Percentiles rank a stretch among this genome's conserved stretches.
phyloP scores from a whole-genome alignment of 805 yeast species.

The Candida ascalaphidarum region DNA sequence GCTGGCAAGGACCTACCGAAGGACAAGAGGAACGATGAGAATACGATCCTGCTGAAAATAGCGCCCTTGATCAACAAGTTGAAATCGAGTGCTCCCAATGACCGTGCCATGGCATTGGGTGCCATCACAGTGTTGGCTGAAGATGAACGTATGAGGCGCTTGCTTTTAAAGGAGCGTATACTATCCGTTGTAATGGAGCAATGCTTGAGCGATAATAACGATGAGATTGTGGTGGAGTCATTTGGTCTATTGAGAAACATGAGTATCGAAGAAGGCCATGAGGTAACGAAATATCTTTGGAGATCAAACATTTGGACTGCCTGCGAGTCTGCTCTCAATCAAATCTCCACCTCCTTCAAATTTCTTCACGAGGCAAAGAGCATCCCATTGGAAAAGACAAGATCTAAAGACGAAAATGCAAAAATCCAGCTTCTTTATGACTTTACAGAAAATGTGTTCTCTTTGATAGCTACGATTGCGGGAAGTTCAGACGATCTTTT shows the following conservation, averaged over 20 bases:
- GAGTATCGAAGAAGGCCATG: conserved; percentile 83
- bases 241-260: conserved; percentile 76
- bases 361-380: conserved; percentile 20
- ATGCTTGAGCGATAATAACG: conserved; percentile 54
- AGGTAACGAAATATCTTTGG: conserved; percentile 66
- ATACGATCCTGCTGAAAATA: conserved; percentile 45
- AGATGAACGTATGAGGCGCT: conserved; percentile 52
- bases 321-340: conserved; percentile 43
- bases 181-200: conserved; percentile 57
- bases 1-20: conserved; percentile 10
- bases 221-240: conserved; percentile 73
- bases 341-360: conserved; percentile 41
- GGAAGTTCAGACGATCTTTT: conserved; percentile 48
- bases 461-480: conserved; percentile 59
- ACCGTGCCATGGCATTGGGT: conserved; percentile 67
- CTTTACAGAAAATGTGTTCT: conserved; percentile 63
- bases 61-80: conserved; percentile 62
- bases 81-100: conserved; percentile 55
- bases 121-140: conserved; percentile 67
- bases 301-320: conserved; percentile 69
- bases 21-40: conserved; percentile 34
- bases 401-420: conserved; percentile 24
- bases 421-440: conserved; percentile 48
- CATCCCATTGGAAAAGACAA: conserved; percentile 10
- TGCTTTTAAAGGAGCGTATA: conserved; percentile 64